A percentile compares a stretch with the other conserved stretches of the same genome.
These are phyloP conservation scores for Endotrypanum monterogeii DNA, from an alignment of 208 protist genomes.

Conservation along the genomic window DNA sequence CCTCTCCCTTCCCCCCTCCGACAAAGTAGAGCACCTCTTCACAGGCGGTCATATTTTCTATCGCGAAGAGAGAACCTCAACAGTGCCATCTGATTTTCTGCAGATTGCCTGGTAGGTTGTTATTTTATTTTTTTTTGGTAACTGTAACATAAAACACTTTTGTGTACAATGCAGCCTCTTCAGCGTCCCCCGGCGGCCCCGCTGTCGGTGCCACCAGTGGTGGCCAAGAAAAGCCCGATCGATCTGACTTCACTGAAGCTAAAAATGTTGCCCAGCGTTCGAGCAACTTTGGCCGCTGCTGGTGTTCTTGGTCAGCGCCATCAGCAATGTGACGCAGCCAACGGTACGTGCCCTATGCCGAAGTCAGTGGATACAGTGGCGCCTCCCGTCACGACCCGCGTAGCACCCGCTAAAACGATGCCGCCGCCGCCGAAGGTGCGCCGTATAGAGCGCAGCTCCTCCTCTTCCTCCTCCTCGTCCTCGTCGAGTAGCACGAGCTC, in stretches of 20 bases:
- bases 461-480: slow-evolving; percentile 36
- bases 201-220: slow-evolving; percentile 41
- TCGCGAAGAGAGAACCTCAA: not conserved
- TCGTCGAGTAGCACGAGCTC: slow-evolving; percentile 25
- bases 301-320: slow-evolving; percentile 19
- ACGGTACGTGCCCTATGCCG: slow-evolving; percentile 37
- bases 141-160: not conserved
- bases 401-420: slow-evolving; percentile 11
- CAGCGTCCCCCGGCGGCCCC: slow-evolving; percentile 22
- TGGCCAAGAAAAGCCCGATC: slow-evolving; percentile 73
- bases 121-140: too few species aligned
- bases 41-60: not conserved
- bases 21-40: not conserved
- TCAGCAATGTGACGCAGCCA: slow-evolving; percentile 32
- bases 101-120: not conserved
- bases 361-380: slow-evolving; percentile 10
- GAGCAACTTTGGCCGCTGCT: slow-evolving; percentile 26
- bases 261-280: slow-evolving; percentile 28
- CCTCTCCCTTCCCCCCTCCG: too few species aligned
- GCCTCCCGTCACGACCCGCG: not conserved
- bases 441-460: slow-evolving; percentile 23
- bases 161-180: slow-evolving; percentile 23
- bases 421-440: slow-evolving; percentile 28
- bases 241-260: slow-evolving; percentile 47
- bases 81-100: not conserved